Evolutionary conservation across 495 filamentous ascomycete species (phyloP).

Genomic region (Penicillium dipodomyicola): DNA sequence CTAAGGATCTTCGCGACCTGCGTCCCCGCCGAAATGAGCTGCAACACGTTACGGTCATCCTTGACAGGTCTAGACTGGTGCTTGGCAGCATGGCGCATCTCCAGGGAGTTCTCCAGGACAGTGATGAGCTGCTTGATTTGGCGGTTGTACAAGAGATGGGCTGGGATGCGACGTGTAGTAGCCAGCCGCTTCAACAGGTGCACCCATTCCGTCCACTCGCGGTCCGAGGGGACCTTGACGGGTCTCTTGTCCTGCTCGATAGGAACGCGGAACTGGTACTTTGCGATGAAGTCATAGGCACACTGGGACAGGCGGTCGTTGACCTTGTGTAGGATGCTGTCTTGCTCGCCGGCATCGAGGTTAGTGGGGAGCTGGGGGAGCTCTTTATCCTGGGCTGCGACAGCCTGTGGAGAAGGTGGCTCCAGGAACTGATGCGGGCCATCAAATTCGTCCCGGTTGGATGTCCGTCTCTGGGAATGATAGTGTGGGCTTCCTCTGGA

Average conservation of each 20-base stretch:
- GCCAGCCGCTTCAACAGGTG: conserved; percentile 82
- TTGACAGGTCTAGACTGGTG: conserved; percentile 80
- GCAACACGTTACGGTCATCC: conserved; percentile 85
- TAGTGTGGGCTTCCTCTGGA: conserved; percentile 51
- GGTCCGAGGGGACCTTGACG: conserved; percentile 73
- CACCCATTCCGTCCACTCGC: conserved; percentile 92
- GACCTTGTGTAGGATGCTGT: conserved; percentile 71
- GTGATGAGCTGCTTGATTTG: conserved; percentile 88
- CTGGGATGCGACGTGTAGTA: conserved; percentile 80
- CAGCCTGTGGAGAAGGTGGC: conserved; percentile 59
- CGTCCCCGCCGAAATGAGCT: conserved; percentile 79
- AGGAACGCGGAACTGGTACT: conserved; percentile 85
- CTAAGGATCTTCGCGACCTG: conserved; percentile 85
- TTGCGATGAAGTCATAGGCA: conserved; percentile 85
- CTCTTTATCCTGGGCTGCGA: conserved; percentile 72
- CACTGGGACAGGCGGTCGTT: conserved; percentile 82
- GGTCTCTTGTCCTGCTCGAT: conserved; percentile 75
- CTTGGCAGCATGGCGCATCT: conserved; percentile 82
- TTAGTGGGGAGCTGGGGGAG: conserved; percentile 79
- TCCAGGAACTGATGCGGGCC: conserved; percentile 78
- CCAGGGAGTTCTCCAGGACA: conserved; percentile 76
- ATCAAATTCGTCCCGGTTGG: conserved; percentile 88
- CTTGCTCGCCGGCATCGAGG: conserved; percentile 78
- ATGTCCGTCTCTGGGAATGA: conserved; percentile 65
- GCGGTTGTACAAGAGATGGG: conserved; percentile 77